These are phyloP conservation scores for Leccinum fibrillosum DNA, from an alignment of 768 basidiomycete genomes.

Conservation along the genomic window DNA sequence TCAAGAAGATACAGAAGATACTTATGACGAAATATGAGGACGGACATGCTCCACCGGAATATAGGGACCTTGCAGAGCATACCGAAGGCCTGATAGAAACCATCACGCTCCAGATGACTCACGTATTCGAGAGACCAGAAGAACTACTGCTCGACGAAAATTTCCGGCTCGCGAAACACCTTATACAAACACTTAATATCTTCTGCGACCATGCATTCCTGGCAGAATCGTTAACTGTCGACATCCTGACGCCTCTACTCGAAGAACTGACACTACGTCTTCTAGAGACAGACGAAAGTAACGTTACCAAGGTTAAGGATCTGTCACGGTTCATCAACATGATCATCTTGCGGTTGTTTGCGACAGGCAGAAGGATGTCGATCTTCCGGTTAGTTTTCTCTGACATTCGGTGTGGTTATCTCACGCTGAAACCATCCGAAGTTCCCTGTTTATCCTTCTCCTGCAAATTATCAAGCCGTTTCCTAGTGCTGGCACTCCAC, in stretches of 20 bases:
- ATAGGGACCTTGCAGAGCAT: constrained; percentile 75
- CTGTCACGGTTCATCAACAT: constrained; percentile 97
- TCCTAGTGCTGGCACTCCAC: constrained; percentile 64
- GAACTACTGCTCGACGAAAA: constrained; percentile 73
- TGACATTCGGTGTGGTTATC: background rate
- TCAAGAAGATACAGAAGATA: constrained; percentile 91
- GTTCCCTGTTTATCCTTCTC: constrained; percentile 72
- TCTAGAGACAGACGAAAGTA: constrained; percentile 89
- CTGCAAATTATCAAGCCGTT: constrained; percentile 83
- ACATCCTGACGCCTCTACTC: constrained; percentile 80
- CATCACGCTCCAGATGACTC: constrained; percentile 87
- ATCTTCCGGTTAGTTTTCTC: constrained; percentile 71
- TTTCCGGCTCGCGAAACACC: constrained; percentile 93
- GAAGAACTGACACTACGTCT: constrained; percentile 90
- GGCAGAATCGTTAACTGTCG: constrained; percentile 82
- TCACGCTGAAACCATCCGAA: constrained; percentile 12
- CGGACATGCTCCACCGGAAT: constrained; percentile 63
- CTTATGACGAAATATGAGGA: constrained; percentile 73
- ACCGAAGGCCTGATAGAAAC: constrained; percentile 86
- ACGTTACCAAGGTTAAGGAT: constrained; percentile 83
- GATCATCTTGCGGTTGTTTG: constrained; percentile 92
- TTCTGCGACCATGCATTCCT: constrained; percentile 90
- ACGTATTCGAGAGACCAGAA: constrained; percentile 82
- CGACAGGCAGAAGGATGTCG: constrained; percentile 84
- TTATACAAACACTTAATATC: constrained; percentile 93